Evolutionary conservation across 306 rosid species (phyloP).

Genomic region (Gillenia trifoliata): DNA sequence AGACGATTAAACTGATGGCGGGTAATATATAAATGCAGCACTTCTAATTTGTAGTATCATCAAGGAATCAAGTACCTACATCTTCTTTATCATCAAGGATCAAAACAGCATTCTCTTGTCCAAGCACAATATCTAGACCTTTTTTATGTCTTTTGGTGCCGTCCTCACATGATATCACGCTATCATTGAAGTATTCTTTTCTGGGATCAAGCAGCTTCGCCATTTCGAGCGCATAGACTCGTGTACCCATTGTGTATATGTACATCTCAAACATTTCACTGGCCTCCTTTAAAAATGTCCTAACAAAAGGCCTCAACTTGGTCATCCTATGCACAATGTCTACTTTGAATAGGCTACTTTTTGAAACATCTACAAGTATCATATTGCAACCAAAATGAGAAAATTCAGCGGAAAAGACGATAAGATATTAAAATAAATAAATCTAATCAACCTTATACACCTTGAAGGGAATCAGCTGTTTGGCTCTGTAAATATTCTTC

Average conservation of each 20-base stretch:
- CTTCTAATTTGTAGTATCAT: neutral
- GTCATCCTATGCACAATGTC: conserved; percentile 74
- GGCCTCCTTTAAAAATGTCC: conserved; percentile 74
- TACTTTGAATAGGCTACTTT: conserved; percentile 68
- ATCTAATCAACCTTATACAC: conserved; percentile 25
- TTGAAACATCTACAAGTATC: conserved; percentile 48
- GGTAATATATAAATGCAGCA: neutral
- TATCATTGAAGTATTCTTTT: conserved; percentile 56
- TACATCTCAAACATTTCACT: conserved; percentile 76
- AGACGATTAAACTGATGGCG: neutral
- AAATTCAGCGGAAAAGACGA: neutral
- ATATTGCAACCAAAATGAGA: conserved; percentile 13
- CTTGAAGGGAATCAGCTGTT: conserved; percentile 50
- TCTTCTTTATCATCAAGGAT: conserved; percentile 93
- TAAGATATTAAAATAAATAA: neutral
- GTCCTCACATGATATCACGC: conserved; percentile 90
- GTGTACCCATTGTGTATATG: conserved; percentile 92
- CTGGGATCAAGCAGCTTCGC: conserved; percentile 82
- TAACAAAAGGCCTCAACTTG: conserved; percentile 88
- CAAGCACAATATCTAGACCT: conserved; percentile 83
- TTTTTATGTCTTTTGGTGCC: conserved; percentile 82
- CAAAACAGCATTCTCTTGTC: conserved; percentile 84
- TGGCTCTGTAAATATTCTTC: conserved; percentile 58
- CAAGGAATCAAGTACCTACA: conserved; percentile 39
- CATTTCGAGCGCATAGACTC: conserved; percentile 87